phyloP scores from a whole-genome alignment of 148 eudicot genomes.

The Tetragonia tetragonoides region DNA sequence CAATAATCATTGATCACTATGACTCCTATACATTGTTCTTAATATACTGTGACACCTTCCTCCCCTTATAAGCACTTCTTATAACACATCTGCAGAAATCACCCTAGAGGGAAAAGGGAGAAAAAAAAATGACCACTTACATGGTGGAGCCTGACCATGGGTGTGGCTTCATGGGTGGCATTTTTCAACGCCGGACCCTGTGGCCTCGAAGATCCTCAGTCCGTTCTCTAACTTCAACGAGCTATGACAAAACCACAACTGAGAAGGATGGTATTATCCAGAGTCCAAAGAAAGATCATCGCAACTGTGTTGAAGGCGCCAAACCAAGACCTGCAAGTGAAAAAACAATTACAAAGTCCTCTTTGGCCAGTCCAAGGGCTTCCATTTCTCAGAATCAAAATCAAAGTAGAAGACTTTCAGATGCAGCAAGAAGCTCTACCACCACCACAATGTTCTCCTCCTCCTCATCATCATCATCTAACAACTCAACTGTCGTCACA shows the following conservation, averaged over 20 bases:
- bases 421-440: conserved; percentile 28
- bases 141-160: conserved; percentile 34
- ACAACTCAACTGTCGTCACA: conserved; percentile 13
- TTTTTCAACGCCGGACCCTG: conserved; percentile 32
- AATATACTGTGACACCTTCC: not conserved
- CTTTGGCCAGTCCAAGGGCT: conserved; percentile 18
- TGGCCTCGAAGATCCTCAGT: conserved; percentile 23
- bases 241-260: not conserved
- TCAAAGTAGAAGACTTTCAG: conserved; percentile 24
- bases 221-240: conserved; percentile 22
- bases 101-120: conserved; percentile 13
- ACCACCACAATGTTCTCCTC: conserved; percentile 34
- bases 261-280: not conserved
- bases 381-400: conserved; percentile 19
- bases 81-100: not conserved
- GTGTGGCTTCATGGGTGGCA: conserved; percentile 46
- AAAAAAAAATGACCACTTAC: conserved; percentile 28
- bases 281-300: conserved; percentile 7
- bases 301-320: conserved; percentile 3
- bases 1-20: not conserved
- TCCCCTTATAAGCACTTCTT: not conserved
- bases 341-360: conserved; percentile 22
- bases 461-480: conserved; percentile 24
- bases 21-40: not conserved
- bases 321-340: conserved; percentile 6